Percentiles rank a stretch among this genome's conserved stretches.
phyloP scores from a whole-genome alignment of 1,284 basidiomycete genomes.

The Cutaneotrichosporon sp. region DNA sequence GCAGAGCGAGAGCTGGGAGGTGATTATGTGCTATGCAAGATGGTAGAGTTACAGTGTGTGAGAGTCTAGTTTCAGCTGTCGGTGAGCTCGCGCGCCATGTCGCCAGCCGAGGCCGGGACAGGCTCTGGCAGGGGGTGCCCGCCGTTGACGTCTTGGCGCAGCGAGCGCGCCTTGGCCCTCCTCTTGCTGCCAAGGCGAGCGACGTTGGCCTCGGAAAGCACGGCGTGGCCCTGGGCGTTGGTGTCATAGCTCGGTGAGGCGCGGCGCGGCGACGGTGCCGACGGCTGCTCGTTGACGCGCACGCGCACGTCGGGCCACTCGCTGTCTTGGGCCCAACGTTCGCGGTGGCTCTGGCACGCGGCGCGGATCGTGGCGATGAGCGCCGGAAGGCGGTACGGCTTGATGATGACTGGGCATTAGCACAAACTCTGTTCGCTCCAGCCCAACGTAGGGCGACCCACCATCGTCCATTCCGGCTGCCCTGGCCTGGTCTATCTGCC shows the following conservation, averaged over 20 bases:
- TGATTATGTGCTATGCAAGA: too few species aligned
- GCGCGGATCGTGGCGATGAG: conserved; percentile 38
- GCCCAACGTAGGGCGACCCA: background rate
- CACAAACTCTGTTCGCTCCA: background rate
- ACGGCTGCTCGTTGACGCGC: background rate
- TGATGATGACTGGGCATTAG: conserved; percentile 30
- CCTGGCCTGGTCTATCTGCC: conserved; percentile 40
- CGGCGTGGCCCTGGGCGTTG: background rate
- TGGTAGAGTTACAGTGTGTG: too few species aligned
- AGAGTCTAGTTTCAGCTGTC: too few species aligned
- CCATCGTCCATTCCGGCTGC: conserved; percentile 33
- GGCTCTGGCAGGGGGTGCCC: background rate
- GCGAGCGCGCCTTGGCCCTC: background rate
- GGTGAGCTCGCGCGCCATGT: too few species aligned
- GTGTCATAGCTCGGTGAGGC: background rate
- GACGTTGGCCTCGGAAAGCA: background rate
- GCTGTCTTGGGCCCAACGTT: background rate
- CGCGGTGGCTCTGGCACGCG: conserved; percentile 1
- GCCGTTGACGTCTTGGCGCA: background rate
- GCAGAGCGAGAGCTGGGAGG: too few species aligned
- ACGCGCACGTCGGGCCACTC: background rate
- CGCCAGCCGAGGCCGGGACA: background rate
- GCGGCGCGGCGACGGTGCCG: background rate
- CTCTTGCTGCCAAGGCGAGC: background rate
- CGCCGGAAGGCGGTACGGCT: conserved; percentile 38